A percentile compares a stretch with the other conserved stretches of the same genome.
These are phyloP conservation scores for Pseudonitzschia multistriata DNA, from an alignment of 108 stramenopile genomes.

Conservation along the genomic window DNA sequence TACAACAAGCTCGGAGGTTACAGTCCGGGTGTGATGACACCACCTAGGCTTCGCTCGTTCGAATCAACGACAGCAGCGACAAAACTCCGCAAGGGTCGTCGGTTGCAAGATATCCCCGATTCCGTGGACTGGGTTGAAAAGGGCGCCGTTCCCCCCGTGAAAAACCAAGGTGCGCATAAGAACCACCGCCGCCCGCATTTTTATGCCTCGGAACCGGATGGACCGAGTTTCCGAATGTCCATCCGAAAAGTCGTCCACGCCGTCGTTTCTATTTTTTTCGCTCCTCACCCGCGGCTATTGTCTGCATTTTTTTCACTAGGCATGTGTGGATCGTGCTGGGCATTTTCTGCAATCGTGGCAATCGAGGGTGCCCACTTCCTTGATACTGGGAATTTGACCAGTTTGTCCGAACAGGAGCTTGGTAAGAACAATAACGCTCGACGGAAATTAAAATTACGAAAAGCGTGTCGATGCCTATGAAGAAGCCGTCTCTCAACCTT, in stretches of 20 bases:
- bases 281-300: background rate
- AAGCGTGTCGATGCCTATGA: background rate
- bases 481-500: background rate
- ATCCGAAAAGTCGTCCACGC: background rate
- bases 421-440: constrained; percentile 8
- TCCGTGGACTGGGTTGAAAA: constrained; percentile 72
- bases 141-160: constrained; percentile 81
- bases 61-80: background rate
- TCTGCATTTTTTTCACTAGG: constrained; percentile 15
- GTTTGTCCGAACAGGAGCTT: constrained; percentile 86
- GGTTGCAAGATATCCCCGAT: constrained; percentile 34
- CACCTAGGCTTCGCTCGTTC: background rate
- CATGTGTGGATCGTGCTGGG: constrained; percentile 90
- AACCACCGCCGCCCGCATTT: background rate
- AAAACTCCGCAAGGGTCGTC: background rate
- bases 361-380: constrained; percentile 87
- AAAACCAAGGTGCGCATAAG: constrained; percentile 68
- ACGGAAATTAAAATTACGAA: constrained; percentile 1
- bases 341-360: constrained; percentile 86
- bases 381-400: constrained; percentile 65
- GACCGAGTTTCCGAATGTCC: no score
- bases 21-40: constrained; percentile 26
- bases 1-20: constrained; percentile 53
- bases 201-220: no score
- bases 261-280: background rate